Evolutionary conservation across 2,329 filamentous ascomycete genomes (phyloP).

Genomic region (Colletotrichum brevisporum): DNA sequence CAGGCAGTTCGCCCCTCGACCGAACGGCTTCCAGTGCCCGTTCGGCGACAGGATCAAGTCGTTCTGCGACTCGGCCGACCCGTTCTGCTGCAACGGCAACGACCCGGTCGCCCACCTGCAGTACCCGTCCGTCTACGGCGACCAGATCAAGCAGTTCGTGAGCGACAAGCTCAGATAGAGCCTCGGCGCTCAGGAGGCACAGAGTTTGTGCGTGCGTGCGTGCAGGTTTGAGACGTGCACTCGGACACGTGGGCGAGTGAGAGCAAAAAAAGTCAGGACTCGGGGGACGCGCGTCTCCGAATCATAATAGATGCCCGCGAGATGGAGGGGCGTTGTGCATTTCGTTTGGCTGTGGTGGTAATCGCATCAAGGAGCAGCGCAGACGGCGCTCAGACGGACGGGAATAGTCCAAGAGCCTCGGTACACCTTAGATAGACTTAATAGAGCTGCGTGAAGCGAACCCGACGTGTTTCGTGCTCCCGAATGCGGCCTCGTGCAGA

Average conservation of each 20-base stretch:
- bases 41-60: constrained; percentile 69
- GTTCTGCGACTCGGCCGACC: constrained; percentile 72
- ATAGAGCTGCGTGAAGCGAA: neutral
- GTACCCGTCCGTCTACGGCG: constrained; percentile 35
- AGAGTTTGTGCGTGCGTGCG: neutral
- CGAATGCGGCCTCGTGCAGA: neutral
- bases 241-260: constrained; percentile 3
- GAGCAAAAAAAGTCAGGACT: neutral
- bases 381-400: constrained; percentile 16
- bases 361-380: neutral
- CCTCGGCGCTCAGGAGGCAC: neutral
- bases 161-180: constrained; percentile 31
- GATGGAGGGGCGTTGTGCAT: constrained; percentile 7
- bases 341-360: neutral
- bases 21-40: constrained; percentile 67
- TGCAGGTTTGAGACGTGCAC: neutral
- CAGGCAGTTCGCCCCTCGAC: constrained; percentile 67
- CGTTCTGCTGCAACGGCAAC: constrained; percentile 74
- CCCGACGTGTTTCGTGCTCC: neutral
- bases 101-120: constrained; percentile 64
- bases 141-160: constrained; percentile 39
- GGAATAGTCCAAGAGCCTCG: constrained; percentile 9
- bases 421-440: constrained; percentile 11
- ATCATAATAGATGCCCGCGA: constrained; percentile 18
- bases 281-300: neutral